phyloP scores from a whole-genome alignment of 2,329 filamentous ascomycete species.

The Cadophora luteo-olivacea region DNA sequence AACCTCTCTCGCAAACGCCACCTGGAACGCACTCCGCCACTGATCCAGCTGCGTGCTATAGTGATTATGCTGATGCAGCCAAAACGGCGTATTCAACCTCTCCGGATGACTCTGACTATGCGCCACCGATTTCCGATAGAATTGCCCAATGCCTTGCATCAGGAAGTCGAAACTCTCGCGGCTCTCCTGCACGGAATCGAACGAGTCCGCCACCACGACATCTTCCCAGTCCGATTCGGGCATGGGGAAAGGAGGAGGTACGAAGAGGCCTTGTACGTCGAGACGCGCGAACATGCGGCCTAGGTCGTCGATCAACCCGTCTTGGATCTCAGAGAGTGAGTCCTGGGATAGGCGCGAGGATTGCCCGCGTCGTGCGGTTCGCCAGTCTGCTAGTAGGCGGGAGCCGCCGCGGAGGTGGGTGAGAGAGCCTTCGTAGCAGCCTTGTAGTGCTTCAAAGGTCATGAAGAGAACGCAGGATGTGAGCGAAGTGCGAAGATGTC shows the following conservation, averaged over 20 bases:
- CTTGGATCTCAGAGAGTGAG: slow-evolving; percentile 44
- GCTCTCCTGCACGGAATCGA: slow-evolving; percentile 41
- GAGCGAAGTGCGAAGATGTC: slow-evolving; percentile 43
- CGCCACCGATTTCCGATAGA: slow-evolving; percentile 41
- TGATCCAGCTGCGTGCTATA: slow-evolving; percentile 41
- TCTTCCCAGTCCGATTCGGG: slow-evolving; percentile 43
- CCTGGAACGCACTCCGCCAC: slow-evolving; percentile 42
- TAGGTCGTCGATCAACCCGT: slow-evolving; percentile 43
- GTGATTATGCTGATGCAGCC: slow-evolving; percentile 40
- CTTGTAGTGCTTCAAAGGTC: slow-evolving; percentile 44
- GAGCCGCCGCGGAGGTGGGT: slow-evolving; percentile 43
- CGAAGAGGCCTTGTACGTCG: slow-evolving; percentile 43
- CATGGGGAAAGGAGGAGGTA: slow-evolving; percentile 43
- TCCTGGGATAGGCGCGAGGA: slow-evolving; percentile 43
- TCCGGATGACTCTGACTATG: slow-evolving; percentile 40
- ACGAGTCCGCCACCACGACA: slow-evolving; percentile 39
- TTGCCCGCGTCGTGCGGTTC: slow-evolving; percentile 41
- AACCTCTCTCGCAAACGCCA: slow-evolving; percentile 37
- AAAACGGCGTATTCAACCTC: slow-evolving; percentile 36
- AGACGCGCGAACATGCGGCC: slow-evolving; percentile 44
- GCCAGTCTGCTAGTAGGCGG: slow-evolving; percentile 43
- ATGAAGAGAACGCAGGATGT: slow-evolving; percentile 44
- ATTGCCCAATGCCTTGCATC: slow-evolving; percentile 44
- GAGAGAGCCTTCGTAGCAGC: slow-evolving; percentile 43
- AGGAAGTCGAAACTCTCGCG: slow-evolving; percentile 43